Evolutionary conservation across 805 yeast species (phyloP).

Genomic region (Yamadazyma phyllophila): DNA sequence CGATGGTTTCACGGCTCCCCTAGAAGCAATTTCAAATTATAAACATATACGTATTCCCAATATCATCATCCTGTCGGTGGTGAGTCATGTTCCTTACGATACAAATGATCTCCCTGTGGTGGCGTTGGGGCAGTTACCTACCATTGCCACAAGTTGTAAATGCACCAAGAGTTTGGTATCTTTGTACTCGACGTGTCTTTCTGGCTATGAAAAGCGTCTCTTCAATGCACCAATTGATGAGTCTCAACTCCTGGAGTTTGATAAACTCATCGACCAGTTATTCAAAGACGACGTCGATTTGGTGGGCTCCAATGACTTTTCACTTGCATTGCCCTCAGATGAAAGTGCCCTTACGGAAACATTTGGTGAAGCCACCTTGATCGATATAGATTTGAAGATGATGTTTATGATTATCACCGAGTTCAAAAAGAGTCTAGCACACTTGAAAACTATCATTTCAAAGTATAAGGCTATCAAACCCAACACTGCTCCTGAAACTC

Average conservation of each 20-base stretch:
- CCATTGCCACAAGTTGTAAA: slow-evolving; percentile 19
- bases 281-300: slow-evolving; percentile 12
- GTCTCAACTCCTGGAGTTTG: slow-evolving; percentile 1
- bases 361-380: slow-evolving; percentile 25
- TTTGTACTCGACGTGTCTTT: slow-evolving; percentile 27
- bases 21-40: slow-evolving; percentile 29
- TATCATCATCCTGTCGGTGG: slow-evolving; percentile 26
- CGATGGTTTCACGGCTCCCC: slow-evolving; percentile 28
- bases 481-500: slow-evolving; percentile 1
- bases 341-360: slow-evolving; percentile 3
- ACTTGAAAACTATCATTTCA: slow-evolving; percentile 20
- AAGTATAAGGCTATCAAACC: slow-evolving; percentile 15
- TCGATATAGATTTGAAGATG: slow-evolving; percentile 40
- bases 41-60: slow-evolving; percentile 23
- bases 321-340: slow-evolving; percentile 5
- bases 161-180: slow-evolving; percentile 29
- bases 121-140: slow-evolving; percentile 32
- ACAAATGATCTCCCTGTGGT: slow-evolving; percentile 31
- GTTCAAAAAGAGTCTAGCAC: slow-evolving; percentile 26
- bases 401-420: slow-evolving; percentile 24
- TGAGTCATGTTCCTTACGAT: slow-evolving; percentile 43
- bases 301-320: slow-evolving; percentile 7
- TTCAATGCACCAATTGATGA: slow-evolving; percentile 24
- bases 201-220: slow-evolving; percentile 39
- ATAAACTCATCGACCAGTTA: slow-evolving; percentile 2